Base-by-base conservation (phyloP, 2,329 filamentous ascomycete genomes). In the Paracamarosporium sp. region DNA sequence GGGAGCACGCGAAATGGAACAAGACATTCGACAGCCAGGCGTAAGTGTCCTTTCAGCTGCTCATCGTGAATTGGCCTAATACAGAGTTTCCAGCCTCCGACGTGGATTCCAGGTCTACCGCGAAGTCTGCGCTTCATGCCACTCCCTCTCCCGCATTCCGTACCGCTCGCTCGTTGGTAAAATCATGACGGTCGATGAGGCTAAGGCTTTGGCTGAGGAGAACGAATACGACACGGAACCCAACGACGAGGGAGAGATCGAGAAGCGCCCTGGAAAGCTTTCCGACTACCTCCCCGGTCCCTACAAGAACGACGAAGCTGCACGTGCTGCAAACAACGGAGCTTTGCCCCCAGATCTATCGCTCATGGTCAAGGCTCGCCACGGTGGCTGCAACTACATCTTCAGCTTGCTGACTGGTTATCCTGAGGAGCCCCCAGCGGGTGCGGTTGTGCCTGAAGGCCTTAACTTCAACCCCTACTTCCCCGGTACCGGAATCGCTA, bases 391-490 rank as follows among this genome's bases (percentile, higher is more conserved):
- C 87, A 86, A 99, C 84, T 99, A 99, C 86, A 92, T 99, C 83
- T 99, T 98, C 88, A 92, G 85, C 79, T 86, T 99, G 79, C 83
- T 99, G 76, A 99, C 95, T 55, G 95, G 95, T 70, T 99, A 99
- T 82, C 95, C 95, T 60, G 95, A 99, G 69, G 95, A 99, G 82
- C 86, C 92, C 59, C 95, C 95, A 53, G 92, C 95, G 50, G 95
- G 95, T 77, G 93, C 91, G 62, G 83, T 86, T 71, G 90, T 99
- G 59, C 89, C 88, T 71, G 88, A 89, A 61, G 95, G 95, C 75
- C 89, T 99, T 81, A 97, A 98, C 89, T 99, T 99, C 88, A 99
- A 99, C 88, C 95, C 95, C 60, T 99, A 97, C 86, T 99, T 99
- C 89, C 95, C 95, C 57, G 95, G 95, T 77, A 98, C 95, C 70